Base-by-base conservation (phyloP, 2,329 filamentous ascomycete genomes). In the Aspergillus intermedius region DNA sequence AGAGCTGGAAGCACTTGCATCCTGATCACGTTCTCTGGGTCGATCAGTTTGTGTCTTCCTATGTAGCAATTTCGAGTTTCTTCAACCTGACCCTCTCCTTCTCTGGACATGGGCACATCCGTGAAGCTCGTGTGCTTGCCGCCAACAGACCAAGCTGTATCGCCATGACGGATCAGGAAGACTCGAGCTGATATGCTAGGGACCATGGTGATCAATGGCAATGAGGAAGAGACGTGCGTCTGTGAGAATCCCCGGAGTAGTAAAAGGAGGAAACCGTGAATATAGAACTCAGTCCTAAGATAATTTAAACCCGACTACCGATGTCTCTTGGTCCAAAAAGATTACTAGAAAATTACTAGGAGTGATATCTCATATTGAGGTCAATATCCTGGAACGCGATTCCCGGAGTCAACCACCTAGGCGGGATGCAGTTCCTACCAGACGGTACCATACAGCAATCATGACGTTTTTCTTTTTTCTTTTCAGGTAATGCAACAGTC, bases 161-260 rank as follows among this genome's bases (percentile, higher is more conserved):
- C 54, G 25, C 54, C 52, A 39, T 54, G 49, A 42, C 49, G 52
- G 45, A 56, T 42, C 21, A 54, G 52, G 43, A 52, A 54, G 25
- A 56, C 23, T 15, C 49, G 51, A 5, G 52, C 46, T 22, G 52
- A 49, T 42, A 44, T 48, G 21, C 44, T 40, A 19, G 4, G n/a
- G 15, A 19, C 17, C 37, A 40, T 40, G 8, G 15, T 40, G 37
- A 5, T 40, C 19, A 12, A 12, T 40, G 17, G 15, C 10, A 12
- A 40, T 12, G 17, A 15, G 17, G 10, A 40, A 12, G 15, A 19
- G 19, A 22, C 3, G 25, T 30, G 10, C 9, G 25, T 4, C 4
- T 30, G 25, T 30, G 25, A 30, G 25, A 19, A 9, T 48, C 25
- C 25, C 10, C 10, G 10, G 25, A 30, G 8, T 30, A 4, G 4